These are phyloP conservation scores for Starmerella scarabaei DNA, from an alignment of 805 yeast genomes.

Conservation along the genomic window DNA sequence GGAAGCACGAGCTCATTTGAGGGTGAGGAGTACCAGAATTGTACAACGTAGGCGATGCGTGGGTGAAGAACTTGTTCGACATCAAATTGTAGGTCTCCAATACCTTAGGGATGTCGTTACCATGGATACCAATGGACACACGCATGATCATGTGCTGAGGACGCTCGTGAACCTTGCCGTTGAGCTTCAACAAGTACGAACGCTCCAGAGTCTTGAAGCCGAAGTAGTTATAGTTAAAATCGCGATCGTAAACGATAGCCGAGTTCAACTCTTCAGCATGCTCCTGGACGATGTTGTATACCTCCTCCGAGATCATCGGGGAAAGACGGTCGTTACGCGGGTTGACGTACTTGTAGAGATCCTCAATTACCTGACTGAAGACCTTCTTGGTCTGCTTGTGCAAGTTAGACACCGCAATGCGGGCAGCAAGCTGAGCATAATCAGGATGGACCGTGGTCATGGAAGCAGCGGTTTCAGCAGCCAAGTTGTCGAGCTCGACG, in stretches of 20 bases:
- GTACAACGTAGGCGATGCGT: conserved; percentile 90
- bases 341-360: conserved; percentile 63
- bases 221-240: conserved; percentile 65
- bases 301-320: conserved; percentile 60
- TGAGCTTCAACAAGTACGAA: conserved; percentile 59
- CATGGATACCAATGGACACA: conserved; percentile 85
- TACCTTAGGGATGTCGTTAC: conserved; percentile 47
- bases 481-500: conserved; percentile 64
- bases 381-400: conserved; percentile 88
- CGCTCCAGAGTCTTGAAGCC: conserved; percentile 88
- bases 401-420: conserved; percentile 86
- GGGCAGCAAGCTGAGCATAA: conserved; percentile 86
- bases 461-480: conserved; percentile 95
- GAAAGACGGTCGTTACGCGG: conserved; percentile 59
- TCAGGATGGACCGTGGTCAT: conserved; percentile 99
- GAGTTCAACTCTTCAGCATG: conserved; percentile 56
- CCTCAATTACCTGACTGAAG: conserved; percentile 63
- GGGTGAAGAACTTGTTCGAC: conserved; percentile 80
- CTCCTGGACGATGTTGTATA: conserved; percentile 48
- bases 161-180: conserved; percentile 66
- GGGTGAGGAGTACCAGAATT: conserved; percentile 83
- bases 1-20: conserved; percentile 82
- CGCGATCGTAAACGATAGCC: conserved; percentile 66
- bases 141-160: conserved; percentile 87
- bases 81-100: conserved; percentile 75